Conservation (phyloP, 352 stramenopile species). For the Phytopythium montanum region DNA sequence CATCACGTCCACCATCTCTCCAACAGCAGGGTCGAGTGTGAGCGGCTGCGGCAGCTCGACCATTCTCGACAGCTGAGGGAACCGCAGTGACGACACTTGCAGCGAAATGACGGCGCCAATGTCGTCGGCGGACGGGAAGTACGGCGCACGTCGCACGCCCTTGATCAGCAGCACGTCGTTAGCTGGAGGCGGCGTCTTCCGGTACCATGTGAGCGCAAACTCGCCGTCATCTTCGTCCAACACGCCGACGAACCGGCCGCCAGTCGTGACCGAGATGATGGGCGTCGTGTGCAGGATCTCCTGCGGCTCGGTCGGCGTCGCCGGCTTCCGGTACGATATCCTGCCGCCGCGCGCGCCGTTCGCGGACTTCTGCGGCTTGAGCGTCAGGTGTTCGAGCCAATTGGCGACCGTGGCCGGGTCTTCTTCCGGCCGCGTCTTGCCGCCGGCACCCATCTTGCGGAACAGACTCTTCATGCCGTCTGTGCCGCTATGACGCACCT, state of each 20-base stretch:
- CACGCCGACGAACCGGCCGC: constrained; percentile 44
- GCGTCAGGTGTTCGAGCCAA: constrained; percentile 56
- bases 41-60: constrained; percentile 48
- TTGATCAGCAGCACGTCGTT: constrained; percentile 70
- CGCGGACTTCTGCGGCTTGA: constrained; percentile 36
- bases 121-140: constrained; percentile 73
- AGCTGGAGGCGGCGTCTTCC: constrained; percentile 33
- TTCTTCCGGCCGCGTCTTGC: constrained; percentile 44
- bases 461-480: constrained; percentile 77
- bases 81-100: constrained; percentile 63
- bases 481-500: constrained; percentile 51
- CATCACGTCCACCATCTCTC: constrained; percentile 68
- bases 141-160: constrained; percentile 42
- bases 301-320: background rate
- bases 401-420: constrained; percentile 48
- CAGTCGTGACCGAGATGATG: constrained; percentile 48
- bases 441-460: constrained; percentile 59
- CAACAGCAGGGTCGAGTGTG: constrained; percentile 54
- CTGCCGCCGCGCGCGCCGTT: constrained; percentile 15
- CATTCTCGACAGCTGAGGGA: constrained; percentile 48
- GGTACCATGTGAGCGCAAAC: constrained; percentile 68
- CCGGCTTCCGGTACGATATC: constrained; percentile 1
- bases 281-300: constrained; percentile 46
- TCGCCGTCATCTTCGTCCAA: constrained; percentile 59
- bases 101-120: constrained; percentile 51